These are phyloP conservation scores for Colletotrichum eleusines DNA, from an alignment of 2,329 filamentous ascomycete genomes.

Conservation along the genomic window DNA sequence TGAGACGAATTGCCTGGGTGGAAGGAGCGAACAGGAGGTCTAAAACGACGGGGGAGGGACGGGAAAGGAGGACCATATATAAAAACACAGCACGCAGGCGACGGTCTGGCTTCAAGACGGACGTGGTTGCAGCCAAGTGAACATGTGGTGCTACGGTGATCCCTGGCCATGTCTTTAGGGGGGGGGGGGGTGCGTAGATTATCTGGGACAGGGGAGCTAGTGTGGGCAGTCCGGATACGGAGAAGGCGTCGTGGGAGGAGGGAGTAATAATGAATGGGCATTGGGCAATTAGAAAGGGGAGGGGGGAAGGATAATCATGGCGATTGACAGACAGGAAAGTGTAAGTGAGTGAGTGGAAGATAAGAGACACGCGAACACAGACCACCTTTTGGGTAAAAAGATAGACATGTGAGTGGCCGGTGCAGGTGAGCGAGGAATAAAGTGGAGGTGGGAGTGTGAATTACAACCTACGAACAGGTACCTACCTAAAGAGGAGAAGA, in stretches of 20 bases:
- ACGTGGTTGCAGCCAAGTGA: slow-evolving; percentile 34
- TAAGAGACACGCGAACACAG: slow-evolving; percentile 39
- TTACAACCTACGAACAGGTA: too few relatives aligned
- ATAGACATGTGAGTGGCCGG: slow-evolving; percentile 41
- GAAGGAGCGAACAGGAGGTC: not conserved
- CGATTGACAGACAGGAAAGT: slow-evolving; percentile 36
- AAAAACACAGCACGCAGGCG: slow-evolving; percentile 2
- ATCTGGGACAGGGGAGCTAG: slow-evolving; percentile 35
- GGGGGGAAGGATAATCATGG: slow-evolving; percentile 25
- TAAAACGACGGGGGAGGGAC: slow-evolving; percentile 18
- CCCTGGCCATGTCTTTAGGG: slow-evolving; percentile 25
- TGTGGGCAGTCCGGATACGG: slow-evolving; percentile 41
- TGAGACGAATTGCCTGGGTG: slow-evolving; percentile 34
- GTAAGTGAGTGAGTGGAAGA: slow-evolving; percentile 38
- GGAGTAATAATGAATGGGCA: not conserved
- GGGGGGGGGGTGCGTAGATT: slow-evolving; percentile 18
- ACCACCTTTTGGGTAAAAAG: slow-evolving; percentile 22
- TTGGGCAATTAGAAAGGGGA: slow-evolving; percentile 9
- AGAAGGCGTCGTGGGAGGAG: slow-evolving; percentile 37
- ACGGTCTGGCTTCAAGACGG: slow-evolving; percentile 13
- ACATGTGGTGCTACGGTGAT: slow-evolving; percentile 35
- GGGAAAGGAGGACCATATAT: slow-evolving; percentile 38
- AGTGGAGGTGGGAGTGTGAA: slow-evolving; percentile 30
- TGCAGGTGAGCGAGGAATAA: slow-evolving; percentile 8
- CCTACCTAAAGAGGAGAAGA: too few relatives aligned